Evolutionary conservation across 805 yeast genomes (phyloP).

Genomic region (Danielia oregonensis): DNA sequence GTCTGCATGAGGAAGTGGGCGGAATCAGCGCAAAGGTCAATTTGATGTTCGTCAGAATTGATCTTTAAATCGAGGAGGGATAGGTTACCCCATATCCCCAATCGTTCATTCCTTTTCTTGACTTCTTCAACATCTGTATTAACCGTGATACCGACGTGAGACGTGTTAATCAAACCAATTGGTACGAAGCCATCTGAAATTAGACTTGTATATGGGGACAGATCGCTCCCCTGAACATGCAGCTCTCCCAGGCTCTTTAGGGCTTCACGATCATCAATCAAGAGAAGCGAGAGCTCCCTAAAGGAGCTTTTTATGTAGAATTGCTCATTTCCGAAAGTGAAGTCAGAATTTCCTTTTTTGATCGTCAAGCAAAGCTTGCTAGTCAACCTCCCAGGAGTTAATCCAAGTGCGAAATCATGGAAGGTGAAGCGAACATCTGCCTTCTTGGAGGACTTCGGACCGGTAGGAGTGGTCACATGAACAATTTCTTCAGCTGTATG

Average conservation of each 20-base stretch:
- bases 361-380: constrained; percentile 53
- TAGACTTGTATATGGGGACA: constrained; percentile 19
- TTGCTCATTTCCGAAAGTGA: constrained; percentile 32
- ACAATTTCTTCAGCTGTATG: constrained; percentile 9
- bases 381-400: constrained; percentile 57
- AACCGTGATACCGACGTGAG: constrained; percentile 33
- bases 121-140: constrained; percentile 21
- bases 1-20: constrained; percentile 66
- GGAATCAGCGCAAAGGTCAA: constrained; percentile 82
- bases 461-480: constrained; percentile 4
- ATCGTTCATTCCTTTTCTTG: constrained; percentile 13
- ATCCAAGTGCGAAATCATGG: constrained; percentile 55
- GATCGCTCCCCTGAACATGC: background rate
- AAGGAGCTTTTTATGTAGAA: constrained; percentile 42
- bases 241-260: background rate
- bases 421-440: constrained; percentile 33
- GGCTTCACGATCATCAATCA: constrained; percentile 57
- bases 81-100: constrained; percentile 19
- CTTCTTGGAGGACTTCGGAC: constrained; percentile 1
- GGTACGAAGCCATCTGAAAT: constrained; percentile 48
- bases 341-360: constrained; percentile 51
- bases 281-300: constrained; percentile 45
- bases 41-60: constrained; percentile 42
- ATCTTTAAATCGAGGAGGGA: constrained; percentile 43
- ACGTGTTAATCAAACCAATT: constrained; percentile 44